phyloP scores from a whole-genome alignment of 2,329 filamentous ascomycete genomes.

The Trichoderma harzianum region DNA sequence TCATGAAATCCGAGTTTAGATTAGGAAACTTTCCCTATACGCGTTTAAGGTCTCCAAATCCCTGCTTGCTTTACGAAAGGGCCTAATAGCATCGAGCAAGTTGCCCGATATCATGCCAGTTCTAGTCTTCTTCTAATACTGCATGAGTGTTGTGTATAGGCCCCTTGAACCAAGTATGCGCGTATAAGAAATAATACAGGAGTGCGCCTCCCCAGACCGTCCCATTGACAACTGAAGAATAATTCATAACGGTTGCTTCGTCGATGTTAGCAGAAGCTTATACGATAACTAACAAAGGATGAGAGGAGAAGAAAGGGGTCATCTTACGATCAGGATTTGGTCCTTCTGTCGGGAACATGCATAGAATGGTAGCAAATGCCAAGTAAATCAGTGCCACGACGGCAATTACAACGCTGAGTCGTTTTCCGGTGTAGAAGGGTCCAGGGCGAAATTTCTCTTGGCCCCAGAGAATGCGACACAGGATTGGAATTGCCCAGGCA shows the following conservation, averaged over 20 bases:
- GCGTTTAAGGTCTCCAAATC: background rate
- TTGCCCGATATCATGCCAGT: background rate
- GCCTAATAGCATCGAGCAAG: background rate
- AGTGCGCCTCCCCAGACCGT: background rate
- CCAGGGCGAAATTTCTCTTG: background rate
- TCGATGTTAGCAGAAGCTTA: background rate
- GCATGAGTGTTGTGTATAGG: background rate
- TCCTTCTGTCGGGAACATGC: constrained; percentile 5
- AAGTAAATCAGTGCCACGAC: background rate
- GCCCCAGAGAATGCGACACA: background rate
- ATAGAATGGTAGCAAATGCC: background rate
- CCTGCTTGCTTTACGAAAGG: background rate
- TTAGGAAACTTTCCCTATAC: background rate
- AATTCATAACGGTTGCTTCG: background rate
- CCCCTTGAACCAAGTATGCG: constrained; percentile 4
- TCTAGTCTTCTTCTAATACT: background rate
- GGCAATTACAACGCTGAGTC: background rate
- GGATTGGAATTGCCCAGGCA: background rate
- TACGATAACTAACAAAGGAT: rapidly evolving
- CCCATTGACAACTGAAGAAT: background rate
- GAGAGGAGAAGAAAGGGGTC: background rate
- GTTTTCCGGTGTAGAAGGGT: background rate
- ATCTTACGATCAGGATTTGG: constrained; percentile 8
- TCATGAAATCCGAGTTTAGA: background rate
- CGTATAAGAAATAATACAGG: background rate